These are phyloP conservation scores for Colletotrichum sp. DNA, from an alignment of 2,329 filamentous ascomycete species.

Conservation along the genomic window DNA sequence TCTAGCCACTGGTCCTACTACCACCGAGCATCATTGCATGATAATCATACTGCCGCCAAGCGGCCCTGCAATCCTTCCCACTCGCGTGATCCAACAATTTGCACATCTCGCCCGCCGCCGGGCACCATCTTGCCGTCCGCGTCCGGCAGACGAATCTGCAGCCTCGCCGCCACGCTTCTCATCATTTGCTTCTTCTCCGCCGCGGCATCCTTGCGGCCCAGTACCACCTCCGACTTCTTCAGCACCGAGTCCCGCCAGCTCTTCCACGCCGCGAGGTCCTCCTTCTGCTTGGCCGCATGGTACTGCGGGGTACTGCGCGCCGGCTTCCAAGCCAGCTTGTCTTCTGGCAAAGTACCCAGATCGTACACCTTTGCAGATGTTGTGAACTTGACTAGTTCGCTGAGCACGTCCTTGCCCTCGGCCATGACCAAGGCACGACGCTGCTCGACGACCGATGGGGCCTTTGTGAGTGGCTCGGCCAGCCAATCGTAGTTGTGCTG, in stretches of 20 bases:
- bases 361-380: constrained; percentile 62
- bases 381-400: constrained; percentile 68
- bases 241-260: constrained; percentile 61
- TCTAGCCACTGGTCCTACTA: constrained; percentile 14
- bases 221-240: constrained; percentile 53
- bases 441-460: constrained; percentile 49
- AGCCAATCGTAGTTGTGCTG: constrained; percentile 66
- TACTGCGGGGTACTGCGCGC: constrained; percentile 68
- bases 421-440: constrained; percentile 56
- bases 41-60: constrained; percentile 29
- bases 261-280: constrained; percentile 69
- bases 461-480: constrained; percentile 61
- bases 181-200: constrained; percentile 32
- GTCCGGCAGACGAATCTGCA: constrained; percentile 56
- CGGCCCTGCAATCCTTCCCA: constrained; percentile 61
- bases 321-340: constrained; percentile 71
- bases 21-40: constrained; percentile 2
- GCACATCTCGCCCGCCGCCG: constrained; percentile 44
- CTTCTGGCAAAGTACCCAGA: constrained; percentile 59
- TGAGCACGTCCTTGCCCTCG: constrained; percentile 68
- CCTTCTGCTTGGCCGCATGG: constrained; percentile 67
- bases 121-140: constrained; percentile 47
- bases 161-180: constrained; percentile 46
- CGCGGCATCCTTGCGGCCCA: constrained; percentile 18
- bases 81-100: constrained; percentile 58